Base-by-base conservation (phyloP, 768 basidiomycete species). In the Naematelia aurantialba region DNA sequence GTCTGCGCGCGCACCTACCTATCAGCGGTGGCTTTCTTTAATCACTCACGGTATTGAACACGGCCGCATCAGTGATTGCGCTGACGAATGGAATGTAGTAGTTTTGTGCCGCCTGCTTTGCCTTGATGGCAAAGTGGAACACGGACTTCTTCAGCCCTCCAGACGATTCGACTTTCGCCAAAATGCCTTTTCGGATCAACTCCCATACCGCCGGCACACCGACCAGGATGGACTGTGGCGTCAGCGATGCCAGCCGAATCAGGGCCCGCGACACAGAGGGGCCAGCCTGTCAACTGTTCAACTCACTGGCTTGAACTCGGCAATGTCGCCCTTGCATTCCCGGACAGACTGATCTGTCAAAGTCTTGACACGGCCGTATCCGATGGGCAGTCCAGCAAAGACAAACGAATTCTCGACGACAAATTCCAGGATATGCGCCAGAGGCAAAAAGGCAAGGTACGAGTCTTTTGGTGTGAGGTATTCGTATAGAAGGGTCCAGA, bases 191-290 rank as follows among this genome's bases (percentile, higher is more conserved):
- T 59, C 93, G 86, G 65, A 97, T 97, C 55, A 85, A 87, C 78
- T 99, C 94, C 91, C 91, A 99, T 0, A 98, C 89, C 1, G 92
- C 89, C 1, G 94, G 94, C 1, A 98, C 94, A 53, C 91, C 94
- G 53, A 90, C 84, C 83, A 98, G 86, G 78, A 96, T 86, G n/a
- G 85, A 82, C 4, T 76, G 49, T 17, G 4, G 31, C 17, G 10
- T 55, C 50, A 55, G 47, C 26, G 17, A n/a, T n/a, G n/a, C n/a
- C n/a, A n/a, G n/a, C n/a, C n/a, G n/a, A n/a, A n/a, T n/a, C n/a
- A n/a, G 24, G 24, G 22, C 42, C 24, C 21, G 30, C 56, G 27
- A 26, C 31, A 24, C 12, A n/a, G 4, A 29, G n/a, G n/a, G n/a
- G n/a, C n/a, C n/a, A n/a, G n/a, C n/a, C n/a, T n/a, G n/a, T n/a